Base-by-base conservation (phyloP, 768 basidiomycete genomes). In the Gyrodon lividus region DNA sequence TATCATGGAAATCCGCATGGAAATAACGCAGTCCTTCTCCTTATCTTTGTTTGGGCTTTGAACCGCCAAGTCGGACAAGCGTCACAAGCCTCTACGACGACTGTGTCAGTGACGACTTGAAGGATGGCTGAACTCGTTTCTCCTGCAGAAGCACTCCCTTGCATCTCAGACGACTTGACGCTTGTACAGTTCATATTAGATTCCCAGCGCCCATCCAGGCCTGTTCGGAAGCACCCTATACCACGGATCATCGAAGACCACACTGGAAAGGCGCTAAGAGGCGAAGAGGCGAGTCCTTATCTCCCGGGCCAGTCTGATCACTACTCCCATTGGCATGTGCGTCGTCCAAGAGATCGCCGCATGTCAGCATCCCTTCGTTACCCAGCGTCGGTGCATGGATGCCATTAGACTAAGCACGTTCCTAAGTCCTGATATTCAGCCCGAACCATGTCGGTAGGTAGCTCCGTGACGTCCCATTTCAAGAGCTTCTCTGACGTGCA, bases 391-490 rank as follows among this genome's bases (percentile, higher is more conserved):
- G n/a, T n/a, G n/a, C n/a, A n/a, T n/a, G n/a, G 23, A 52, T 14
- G 8, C 12, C 14, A 17, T 24, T 24, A 28, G 9, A 7, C 41
- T 68, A 20, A 59, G 37, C 31, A n/a, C 52, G 23, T 23, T 28
- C 7, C 4, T 45, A 56, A 87, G 86, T 84, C 7, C 71, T 85
- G 50, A 61, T 86, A 37, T 86, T 81, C 64, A 83, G 84, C 53
- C 76, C 82, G 24, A 89, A 89, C 61, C 82, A 86, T 58, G 62
- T 86, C 37, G 85, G 84, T 82, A 55, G 37, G 74, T 60, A 26
- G 12, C 46, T 35, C 16, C 24, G 16, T 16, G 8, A 5, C 28
- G 2, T 35, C 12, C 50, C 17, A 28, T 43, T 13, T 31, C 22
- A 16, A 35, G 26, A 40, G 26, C 19, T 40, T 17, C 19, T 34